phyloP scores from a whole-genome alignment of 371 early-diverging fungal genomes.

The Chytridium lagenaria region DNA sequence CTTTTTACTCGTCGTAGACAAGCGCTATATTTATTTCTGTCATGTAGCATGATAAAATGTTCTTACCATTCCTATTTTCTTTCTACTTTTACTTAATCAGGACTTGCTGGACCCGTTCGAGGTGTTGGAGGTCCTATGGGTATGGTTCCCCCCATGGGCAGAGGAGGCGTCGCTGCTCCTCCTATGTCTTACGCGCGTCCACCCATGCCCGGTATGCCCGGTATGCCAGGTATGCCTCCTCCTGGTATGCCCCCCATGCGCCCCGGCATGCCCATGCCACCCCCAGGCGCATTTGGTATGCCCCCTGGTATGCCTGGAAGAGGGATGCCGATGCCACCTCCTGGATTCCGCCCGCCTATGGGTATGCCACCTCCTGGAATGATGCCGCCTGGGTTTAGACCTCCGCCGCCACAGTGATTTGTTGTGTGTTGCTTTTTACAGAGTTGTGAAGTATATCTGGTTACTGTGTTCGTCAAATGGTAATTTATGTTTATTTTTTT shows the following conservation, averaged over 20 bases:
- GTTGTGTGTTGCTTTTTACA: too few species aligned
- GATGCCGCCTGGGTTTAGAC: slow-evolving; percentile 24
- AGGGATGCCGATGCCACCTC: slow-evolving; percentile 56
- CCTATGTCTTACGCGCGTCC: slow-evolving; percentile 80
- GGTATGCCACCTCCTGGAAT: slow-evolving; percentile 13
- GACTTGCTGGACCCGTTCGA: slow-evolving; percentile 86
- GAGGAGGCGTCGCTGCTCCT: slow-evolving; percentile 66
- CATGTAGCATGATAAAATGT: too few species aligned
- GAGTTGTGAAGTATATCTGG: too few species aligned
- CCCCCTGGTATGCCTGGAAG: slow-evolving; percentile 60
- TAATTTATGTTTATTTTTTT: too few species aligned
- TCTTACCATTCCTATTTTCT: not conserved
- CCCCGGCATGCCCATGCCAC: slow-evolving; percentile 39
- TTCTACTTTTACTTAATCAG: slow-evolving; percentile 42
- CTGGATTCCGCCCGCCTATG: slow-evolving; percentile 39
- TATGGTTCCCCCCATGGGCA: slow-evolving; percentile 74
- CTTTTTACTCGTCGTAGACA: too few species aligned
- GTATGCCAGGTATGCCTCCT: slow-evolving; percentile 36
- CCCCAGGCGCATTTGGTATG: slow-evolving; percentile 50
- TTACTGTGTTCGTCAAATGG: too few species aligned
- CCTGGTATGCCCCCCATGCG: slow-evolving; percentile 44
- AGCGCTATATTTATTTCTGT: too few species aligned
- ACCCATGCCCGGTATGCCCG: slow-evolving; percentile 59
- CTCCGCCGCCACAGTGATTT: slow-evolving; percentile 13
- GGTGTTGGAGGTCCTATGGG: slow-evolving; percentile 82